A percentile compares a stretch with the other conserved stretches of the same genome.
phyloP scores from a whole-genome alignment of 495 filamentous ascomycete genomes.

The Venustampulla echinocandica region DNA sequence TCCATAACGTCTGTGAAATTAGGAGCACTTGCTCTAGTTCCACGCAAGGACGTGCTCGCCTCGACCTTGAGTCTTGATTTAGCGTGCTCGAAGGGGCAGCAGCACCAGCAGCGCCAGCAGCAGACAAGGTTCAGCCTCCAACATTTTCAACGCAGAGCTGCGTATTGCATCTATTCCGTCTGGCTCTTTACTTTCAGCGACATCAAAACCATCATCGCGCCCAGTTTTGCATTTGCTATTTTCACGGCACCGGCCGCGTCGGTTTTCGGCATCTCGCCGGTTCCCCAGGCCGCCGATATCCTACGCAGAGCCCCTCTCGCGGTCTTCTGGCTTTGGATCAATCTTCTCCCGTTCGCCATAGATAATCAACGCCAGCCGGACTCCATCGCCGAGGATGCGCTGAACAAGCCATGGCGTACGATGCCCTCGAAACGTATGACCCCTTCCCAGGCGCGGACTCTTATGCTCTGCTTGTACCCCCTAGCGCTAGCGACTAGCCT shows the following conservation, averaged over 20 bases:
- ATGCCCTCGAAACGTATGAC: constrained; percentile 36
- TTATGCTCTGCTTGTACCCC: constrained; percentile 23
- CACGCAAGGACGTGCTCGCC: neutral
- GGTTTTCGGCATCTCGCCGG: constrained; percentile 11
- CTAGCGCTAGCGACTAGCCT: constrained; percentile 28
- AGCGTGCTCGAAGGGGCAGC: neutral
- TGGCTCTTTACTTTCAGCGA: constrained; percentile 35
- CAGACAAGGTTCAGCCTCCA: too few species aligned
- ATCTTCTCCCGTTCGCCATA: constrained; percentile 34
- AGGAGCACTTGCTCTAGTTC: neutral
- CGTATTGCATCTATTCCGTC: neutral
- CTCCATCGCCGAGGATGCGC: constrained; percentile 36
- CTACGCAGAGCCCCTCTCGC: constrained; percentile 14
- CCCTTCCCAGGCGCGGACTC: constrained; percentile 25
- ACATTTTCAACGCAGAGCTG: too few species aligned
- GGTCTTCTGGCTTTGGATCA: constrained; percentile 14
- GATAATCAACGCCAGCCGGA: constrained; percentile 38
- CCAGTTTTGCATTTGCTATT: constrained; percentile 25
- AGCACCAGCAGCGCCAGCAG: too few species aligned
- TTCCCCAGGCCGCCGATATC: constrained; percentile 8
- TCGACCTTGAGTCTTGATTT: neutral
- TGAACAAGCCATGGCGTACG: constrained; percentile 53
- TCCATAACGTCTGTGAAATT: neutral
- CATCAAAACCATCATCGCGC: constrained; percentile 33
- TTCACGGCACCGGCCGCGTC: constrained; percentile 23